Evolutionary conservation across 208 protist species (phyloP).

Genomic region (Crithidia expoeki): DNA sequence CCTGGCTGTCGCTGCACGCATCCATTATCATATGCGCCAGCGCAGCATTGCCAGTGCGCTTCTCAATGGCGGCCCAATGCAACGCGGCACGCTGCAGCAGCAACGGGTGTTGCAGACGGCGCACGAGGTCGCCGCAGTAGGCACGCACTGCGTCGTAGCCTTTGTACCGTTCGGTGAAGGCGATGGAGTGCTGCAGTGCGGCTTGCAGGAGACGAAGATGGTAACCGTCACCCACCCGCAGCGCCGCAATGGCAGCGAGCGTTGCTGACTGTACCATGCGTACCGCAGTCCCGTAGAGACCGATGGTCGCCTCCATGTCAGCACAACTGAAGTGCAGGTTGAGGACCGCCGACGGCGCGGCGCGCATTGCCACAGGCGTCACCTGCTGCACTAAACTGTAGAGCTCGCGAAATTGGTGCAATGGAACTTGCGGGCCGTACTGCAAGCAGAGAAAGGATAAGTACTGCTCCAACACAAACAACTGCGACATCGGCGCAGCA

Average conservation of each 20-base stretch:
- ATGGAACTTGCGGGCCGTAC: slow-evolving; percentile 31
- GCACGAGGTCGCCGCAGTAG: slow-evolving; percentile 50
- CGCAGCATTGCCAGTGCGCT: slow-evolving; percentile 49
- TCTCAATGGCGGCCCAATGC: slow-evolving; percentile 82
- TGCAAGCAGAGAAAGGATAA: slow-evolving; percentile 57
- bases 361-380: slow-evolving; percentile 33
- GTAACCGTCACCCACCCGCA: slow-evolving; percentile 7
- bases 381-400: slow-evolving; percentile 50
- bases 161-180: slow-evolving; percentile 42
- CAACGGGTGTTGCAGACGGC: slow-evolving; percentile 25
- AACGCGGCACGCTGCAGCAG: slow-evolving; percentile 72
- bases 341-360: slow-evolving; percentile 38
- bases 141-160: slow-evolving; percentile 50
- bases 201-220: slow-evolving; percentile 46
- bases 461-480: slow-evolving; percentile 72
- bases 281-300: slow-evolving; percentile 61
- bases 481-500: slow-evolving; percentile 33
- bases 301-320: slow-evolving; percentile 56
- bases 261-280: slow-evolving; percentile 40
- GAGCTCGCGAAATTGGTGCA: slow-evolving; percentile 77
- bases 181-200: slow-evolving; percentile 59
- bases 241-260: slow-evolving; percentile 22
- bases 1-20: slow-evolving; percentile 73
- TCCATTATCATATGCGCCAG: slow-evolving; percentile 68
- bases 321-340: slow-evolving; percentile 68